These are phyloP conservation scores for Solanum clarkiae DNA, from an alignment of 257 asterid species.

Conservation along the genomic window DNA sequence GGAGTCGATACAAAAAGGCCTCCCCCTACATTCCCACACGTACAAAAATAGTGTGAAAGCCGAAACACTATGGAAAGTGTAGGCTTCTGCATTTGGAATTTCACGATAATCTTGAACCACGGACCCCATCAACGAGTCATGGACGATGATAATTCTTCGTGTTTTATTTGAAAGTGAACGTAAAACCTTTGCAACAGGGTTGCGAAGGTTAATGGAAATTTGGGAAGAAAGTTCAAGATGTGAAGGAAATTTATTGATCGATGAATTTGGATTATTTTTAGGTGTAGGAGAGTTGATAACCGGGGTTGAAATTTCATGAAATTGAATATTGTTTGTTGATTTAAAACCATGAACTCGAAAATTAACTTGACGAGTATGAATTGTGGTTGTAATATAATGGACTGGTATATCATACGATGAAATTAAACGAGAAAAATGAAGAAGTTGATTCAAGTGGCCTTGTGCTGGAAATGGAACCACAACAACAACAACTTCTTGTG, in stretches of 20 bases:
- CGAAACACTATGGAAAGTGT: slow-evolving; percentile 46
- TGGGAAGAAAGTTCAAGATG: slow-evolving; percentile 24
- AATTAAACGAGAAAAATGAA: slow-evolving; percentile 55
- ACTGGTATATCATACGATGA: slow-evolving; percentile 23
- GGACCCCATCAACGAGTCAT: slow-evolving; percentile 52
- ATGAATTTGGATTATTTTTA: background rate
- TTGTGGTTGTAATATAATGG: slow-evolving; percentile 37
- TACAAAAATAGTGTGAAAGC: slow-evolving; percentile 35
- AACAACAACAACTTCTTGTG: slow-evolving; percentile 24
- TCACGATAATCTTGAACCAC: slow-evolving; percentile 29
- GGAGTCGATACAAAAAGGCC: slow-evolving; percentile 21
- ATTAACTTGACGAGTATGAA: slow-evolving; percentile 48
- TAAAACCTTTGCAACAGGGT: slow-evolving; percentile 19
- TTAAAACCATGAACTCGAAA: slow-evolving; percentile 43
- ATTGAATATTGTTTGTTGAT: slow-evolving; percentile 19
- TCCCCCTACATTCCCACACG: slow-evolving; percentile 39
- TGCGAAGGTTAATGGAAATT: slow-evolving; percentile 24
- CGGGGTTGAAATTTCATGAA: slow-evolving; percentile 25
- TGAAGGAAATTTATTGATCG: slow-evolving; percentile 11
- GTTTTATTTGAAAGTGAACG: background rate
- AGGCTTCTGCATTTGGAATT: slow-evolving; percentile 31
- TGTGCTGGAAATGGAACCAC: slow-evolving; percentile 70
- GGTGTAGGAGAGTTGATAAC: slow-evolving; percentile 15
- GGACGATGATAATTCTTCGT: slow-evolving; percentile 24
- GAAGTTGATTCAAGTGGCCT: slow-evolving; percentile 78